Percentiles rank a stretch among this genome's conserved stretches.
phyloP scores from a whole-genome alignment of 306 rosid genomes.

The Potentilla sterilis region DNA sequence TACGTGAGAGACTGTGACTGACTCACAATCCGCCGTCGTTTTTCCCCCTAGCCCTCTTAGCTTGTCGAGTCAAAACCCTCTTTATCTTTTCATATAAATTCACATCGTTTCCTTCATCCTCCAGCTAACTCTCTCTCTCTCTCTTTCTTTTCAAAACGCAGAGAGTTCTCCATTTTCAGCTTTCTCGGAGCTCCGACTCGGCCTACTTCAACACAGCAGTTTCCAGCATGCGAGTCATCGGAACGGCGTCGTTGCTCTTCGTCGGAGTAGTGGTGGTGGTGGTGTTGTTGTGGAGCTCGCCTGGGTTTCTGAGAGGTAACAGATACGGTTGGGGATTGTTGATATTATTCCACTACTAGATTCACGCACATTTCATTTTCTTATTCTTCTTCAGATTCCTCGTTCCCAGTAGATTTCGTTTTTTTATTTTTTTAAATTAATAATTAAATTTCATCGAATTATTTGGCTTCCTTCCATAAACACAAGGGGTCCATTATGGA shows the following conservation, averaged over 20 bases:
- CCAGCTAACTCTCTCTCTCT: constrained; percentile 1
- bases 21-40: constrained; percentile 17
- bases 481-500: constrained; percentile 18
- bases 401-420: not conserved
- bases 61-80: not conserved
- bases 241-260: constrained; percentile 20
- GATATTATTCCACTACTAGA: not conserved
- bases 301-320: constrained; percentile 36
- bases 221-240: not conserved
- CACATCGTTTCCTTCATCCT: not conserved
- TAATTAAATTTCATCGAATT: not conserved
- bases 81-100: not conserved
- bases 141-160: not conserved
- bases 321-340: constrained; percentile 11
- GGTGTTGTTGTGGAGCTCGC: not conserved
- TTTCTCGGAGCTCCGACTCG: not conserved
- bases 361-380: constrained; percentile 5
- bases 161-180: not conserved
- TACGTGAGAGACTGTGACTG: no score
- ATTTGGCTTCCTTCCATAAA: constrained; percentile 10
- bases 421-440: not conserved
- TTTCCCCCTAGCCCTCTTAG: constrained; percentile 2
- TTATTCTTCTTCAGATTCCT: not conserved
- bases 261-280: constrained; percentile 8
- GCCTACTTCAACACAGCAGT: not conserved